Base-by-base conservation (phyloP, 192 early-diverging fungal species). In the Coemansia sp. region DNA sequence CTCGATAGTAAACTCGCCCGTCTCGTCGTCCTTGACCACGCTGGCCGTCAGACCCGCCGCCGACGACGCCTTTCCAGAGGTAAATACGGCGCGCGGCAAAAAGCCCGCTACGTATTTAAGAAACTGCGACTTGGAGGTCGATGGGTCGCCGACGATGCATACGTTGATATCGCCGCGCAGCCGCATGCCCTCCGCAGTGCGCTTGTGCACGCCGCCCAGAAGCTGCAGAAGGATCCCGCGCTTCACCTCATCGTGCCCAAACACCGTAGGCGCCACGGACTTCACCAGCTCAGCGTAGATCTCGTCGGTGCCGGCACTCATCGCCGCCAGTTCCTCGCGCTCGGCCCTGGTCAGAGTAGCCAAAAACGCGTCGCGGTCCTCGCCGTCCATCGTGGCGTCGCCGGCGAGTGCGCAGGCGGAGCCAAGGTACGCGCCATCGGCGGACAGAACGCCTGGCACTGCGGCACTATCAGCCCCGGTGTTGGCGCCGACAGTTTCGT, bases 81-180 rank as follows among this genome's bases (percentile, higher is more conserved):
- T 97, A 65, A 95, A 98, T 11, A 98, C 91, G 11, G 96, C 91
- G 43, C 95, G 88, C 35, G 97, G 97, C 85, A 96, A 88, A 65
- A 98, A 89, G 51, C 86, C 88, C 18, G 91, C 90, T 9, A 97
- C 93, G 82, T 95, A 95, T 70, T 94, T 96, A 64, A 73, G 67
- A 45, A 81, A 68, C 76, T 99, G 97, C 71, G 91, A 93, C 74
- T 99, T 99, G 67, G 93, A 91, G 18, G 95, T 97, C 64, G 89
- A 89, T 20, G 97, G 97, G 72, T 99, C 97, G 35, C 97, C 96
- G 32, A 98, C 95, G 64, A 99, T 87, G 66, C 95, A 97, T 11
- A 99, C 95, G 67, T 99, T 99, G 53, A 99, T 94, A 78, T 99
- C 97, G 61, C 97, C 97, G 79, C 97, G 91, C 17, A 98, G 85